Evolutionary conservation across 306 rosid genomes (phyloP).

Genomic region (Delonix regia): DNA sequence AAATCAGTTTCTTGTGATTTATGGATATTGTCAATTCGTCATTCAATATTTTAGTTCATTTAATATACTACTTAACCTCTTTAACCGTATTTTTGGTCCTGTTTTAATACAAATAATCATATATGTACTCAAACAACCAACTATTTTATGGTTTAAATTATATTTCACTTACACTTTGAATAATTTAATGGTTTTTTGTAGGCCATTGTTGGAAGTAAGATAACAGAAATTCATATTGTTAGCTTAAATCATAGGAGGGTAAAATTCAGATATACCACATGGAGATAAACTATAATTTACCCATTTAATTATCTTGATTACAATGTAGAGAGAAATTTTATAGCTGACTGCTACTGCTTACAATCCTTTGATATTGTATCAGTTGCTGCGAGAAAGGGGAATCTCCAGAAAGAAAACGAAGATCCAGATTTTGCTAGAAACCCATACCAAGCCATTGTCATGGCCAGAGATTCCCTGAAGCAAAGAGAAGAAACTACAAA

Average conservation of each 20-base stretch:
- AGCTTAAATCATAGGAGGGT: background rate
- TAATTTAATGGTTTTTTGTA: too few species aligned
- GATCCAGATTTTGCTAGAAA: constrained; percentile 61
- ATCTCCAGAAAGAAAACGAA: constrained; percentile 71
- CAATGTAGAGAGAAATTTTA: constrained; percentile 2
- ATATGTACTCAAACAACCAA: too few species aligned
- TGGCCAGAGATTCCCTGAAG: constrained; percentile 88
- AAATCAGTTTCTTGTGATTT: background rate
- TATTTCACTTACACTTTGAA: too few species aligned
- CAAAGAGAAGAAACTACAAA: constrained; percentile 74
- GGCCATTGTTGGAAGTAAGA: background rate
- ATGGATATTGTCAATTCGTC: too few species aligned
- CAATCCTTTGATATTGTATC: constrained; percentile 17
- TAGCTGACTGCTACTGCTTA: constrained; percentile 12
- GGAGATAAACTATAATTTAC: background rate
- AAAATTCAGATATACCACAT: background rate
- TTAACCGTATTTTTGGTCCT: too few species aligned
- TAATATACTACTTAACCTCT: too few species aligned
- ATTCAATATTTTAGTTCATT: too few species aligned
- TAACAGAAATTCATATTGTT: background rate
- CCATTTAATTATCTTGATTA: background rate
- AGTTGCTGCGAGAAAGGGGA: constrained; percentile 59
- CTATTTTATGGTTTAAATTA: too few species aligned
- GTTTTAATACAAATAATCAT: too few species aligned
- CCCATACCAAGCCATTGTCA: constrained; percentile 83